Percentiles rank a stretch among this genome's conserved stretches.
Conservation (phyloP, 106 monocot species). For the Acorus gramineus region DNA sequence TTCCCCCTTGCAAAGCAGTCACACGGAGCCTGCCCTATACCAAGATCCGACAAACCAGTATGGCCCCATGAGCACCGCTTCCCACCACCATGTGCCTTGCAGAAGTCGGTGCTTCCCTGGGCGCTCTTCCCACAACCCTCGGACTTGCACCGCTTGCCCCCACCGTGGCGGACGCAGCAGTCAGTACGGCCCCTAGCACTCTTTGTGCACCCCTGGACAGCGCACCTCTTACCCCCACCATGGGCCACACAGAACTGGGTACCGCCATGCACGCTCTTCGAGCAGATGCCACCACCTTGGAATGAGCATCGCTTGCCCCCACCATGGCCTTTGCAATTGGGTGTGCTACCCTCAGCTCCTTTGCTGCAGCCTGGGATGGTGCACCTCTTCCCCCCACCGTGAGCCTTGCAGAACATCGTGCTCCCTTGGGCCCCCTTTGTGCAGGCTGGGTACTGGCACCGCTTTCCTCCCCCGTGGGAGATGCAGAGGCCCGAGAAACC, state of each 20-base stretch:
- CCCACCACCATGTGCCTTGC: conserved; percentile 63
- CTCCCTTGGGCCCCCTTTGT: conserved; percentile 47
- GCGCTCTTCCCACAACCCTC: conserved; percentile 54
- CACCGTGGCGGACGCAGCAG: conserved; percentile 47
- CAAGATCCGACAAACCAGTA: neutral
- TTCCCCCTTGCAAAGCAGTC: conserved; percentile 14
- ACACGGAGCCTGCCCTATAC: conserved; percentile 6
- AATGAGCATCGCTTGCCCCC: conserved; percentile 45
- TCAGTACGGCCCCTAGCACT: conserved; percentile 41
- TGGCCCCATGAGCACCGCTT: conserved; percentile 43
- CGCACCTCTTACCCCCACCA: conserved; percentile 57
- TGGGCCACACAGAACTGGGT: conserved; percentile 45
- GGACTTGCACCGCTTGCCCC: conserved; percentile 38
- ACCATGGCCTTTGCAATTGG: conserved; percentile 41
- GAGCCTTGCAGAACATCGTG: conserved; percentile 43
- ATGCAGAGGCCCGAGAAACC: conserved; percentile 43
- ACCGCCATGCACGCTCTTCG: conserved; percentile 52
- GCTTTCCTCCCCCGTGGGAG: conserved; percentile 41
- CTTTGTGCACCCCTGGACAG: conserved; percentile 35
- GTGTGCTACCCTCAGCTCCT: conserved; percentile 52
- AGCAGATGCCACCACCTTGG: conserved; percentile 32
- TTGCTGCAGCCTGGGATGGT: conserved; percentile 26
- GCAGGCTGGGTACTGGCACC: conserved; percentile 31
- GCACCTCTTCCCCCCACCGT: conserved; percentile 55
- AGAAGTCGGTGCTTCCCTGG: conserved; percentile 56